Percentiles rank a stretch among this genome's conserved stretches.
phyloP scores from a whole-genome alignment of 2,329 filamentous ascomycete genomes.

The Dactylellina haptotyla region DNA sequence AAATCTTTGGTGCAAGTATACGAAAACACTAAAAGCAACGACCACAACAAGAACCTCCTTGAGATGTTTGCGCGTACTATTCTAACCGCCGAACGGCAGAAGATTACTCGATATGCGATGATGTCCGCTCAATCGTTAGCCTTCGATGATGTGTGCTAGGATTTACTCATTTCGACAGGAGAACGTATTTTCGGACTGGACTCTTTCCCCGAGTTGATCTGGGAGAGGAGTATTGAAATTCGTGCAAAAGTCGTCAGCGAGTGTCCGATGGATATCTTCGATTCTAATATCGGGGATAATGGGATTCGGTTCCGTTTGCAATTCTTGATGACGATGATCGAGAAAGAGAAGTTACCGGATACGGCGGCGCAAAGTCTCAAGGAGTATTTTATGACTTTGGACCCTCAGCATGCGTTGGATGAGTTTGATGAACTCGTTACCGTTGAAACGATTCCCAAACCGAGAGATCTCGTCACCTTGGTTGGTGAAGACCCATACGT shows the following conservation, averaged over 20 bases:
- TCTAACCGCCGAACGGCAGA: conserved; percentile 25
- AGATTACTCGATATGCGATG: conserved; percentile 9
- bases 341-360: conserved; percentile 32
- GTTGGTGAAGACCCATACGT: conserved; percentile 41
- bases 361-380: background rate
- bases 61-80: conserved; percentile 35
- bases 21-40: conserved; percentile 1
- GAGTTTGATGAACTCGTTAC: conserved; percentile 18
- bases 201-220: conserved; percentile 2
- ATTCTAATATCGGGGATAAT: conserved; percentile 27
- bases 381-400: conserved; percentile 19
- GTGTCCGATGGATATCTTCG: conserved; percentile 28
- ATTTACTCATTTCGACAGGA: conserved; percentile 31
- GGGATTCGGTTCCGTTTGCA: conserved; percentile 28
- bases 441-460: conserved; percentile 1
- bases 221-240: conserved; percentile 11
- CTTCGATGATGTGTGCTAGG: conserved; percentile 44
- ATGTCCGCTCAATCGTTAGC: conserved; percentile 28
- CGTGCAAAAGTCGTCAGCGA: conserved; percentile 10
- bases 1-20: conserved; percentile 8
- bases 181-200: conserved; percentile 34
- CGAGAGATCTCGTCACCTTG: conserved; percentile 18
- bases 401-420: conserved; percentile 16
- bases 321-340: conserved; percentile 28
- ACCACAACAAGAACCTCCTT: conserved; percentile 12